Conservation (phyloP, 1,139 yeast species). For the Hyphopichia burtonii region DNA sequence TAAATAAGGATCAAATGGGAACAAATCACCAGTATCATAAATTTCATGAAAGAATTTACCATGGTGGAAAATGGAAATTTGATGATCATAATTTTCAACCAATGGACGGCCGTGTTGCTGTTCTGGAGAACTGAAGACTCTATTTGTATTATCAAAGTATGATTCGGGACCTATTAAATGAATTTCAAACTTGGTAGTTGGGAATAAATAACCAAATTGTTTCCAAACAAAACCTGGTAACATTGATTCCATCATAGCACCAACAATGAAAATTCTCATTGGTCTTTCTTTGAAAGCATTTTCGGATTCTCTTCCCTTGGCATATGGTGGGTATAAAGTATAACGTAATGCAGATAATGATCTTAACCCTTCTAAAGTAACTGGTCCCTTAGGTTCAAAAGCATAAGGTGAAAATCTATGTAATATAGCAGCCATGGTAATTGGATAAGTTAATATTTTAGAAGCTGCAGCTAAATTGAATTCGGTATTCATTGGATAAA, state of each 20-base stretch:
- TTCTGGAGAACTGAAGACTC: constrained; percentile 35
- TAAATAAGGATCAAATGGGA: constrained; percentile 96
- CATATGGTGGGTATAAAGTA: constrained; percentile 76
- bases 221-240: constrained; percentile 96
- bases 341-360: constrained; percentile 89
- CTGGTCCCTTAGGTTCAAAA: constrained; percentile 79
- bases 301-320: constrained; percentile 41
- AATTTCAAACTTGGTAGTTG: constrained; percentile 76
- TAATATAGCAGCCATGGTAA: constrained; percentile 80
- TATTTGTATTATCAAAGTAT: constrained; percentile 59
- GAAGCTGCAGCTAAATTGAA: constrained; percentile 95
- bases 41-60: constrained; percentile 88
- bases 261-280: constrained; percentile 81
- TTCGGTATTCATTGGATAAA: constrained; percentile 94
- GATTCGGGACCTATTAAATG: constrained; percentile 96
- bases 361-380: constrained; percentile 88
- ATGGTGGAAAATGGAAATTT: constrained; percentile 74
- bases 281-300: constrained; percentile 77
- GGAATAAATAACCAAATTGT: constrained; percentile 84
- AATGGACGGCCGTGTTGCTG: constrained; percentile 57
- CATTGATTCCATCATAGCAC: constrained; percentile 92
- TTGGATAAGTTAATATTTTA: constrained; percentile 88
- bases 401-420: constrained; percentile 86
- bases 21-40: constrained; percentile 88
- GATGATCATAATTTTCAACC: constrained; percentile 71